phyloP scores from a whole-genome alignment of 2,329 filamentous ascomycete genomes.

The Colletotrichum nymphaeae region DNA sequence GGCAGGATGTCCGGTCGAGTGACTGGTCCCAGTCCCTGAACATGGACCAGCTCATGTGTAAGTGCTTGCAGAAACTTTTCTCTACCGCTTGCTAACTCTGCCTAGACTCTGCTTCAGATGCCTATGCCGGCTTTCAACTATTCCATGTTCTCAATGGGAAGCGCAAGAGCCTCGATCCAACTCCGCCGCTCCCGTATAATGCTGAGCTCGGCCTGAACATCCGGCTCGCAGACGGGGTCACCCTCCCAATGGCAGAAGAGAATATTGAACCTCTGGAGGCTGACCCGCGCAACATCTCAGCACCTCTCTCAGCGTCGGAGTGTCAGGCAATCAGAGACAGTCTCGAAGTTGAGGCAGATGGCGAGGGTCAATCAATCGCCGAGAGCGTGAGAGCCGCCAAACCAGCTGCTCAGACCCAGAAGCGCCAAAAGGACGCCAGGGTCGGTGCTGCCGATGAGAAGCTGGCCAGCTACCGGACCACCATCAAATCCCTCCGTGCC shows the following conservation, averaged over 20 bases:
- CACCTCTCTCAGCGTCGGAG: background rate
- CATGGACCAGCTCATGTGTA: constrained; percentile 76
- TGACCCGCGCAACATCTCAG: constrained; percentile 37
- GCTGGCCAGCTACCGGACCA: constrained; percentile 49
- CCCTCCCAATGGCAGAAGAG: constrained; percentile 43
- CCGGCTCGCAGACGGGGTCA: constrained; percentile 58
- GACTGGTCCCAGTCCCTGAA: constrained; percentile 77
- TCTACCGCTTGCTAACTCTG: constrained; percentile 39
- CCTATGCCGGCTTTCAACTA: constrained; percentile 82
- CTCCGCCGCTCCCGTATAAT: constrained; percentile 76
- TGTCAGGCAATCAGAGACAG: constrained; percentile 34
- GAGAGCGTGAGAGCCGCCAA: constrained; percentile 27
- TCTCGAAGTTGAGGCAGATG: constrained; percentile 41
- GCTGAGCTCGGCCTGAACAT: constrained; percentile 77
- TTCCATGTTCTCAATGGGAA: constrained; percentile 78
- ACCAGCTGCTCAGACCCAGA: constrained; percentile 16
- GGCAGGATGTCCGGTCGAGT: constrained; percentile 73
- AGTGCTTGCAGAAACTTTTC: constrained; percentile 46
- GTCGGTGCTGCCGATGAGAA: constrained; percentile 56
- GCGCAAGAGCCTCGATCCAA: constrained; percentile 73
- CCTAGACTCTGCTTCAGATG: constrained; percentile 82
- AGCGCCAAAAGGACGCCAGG: constrained; percentile 50
- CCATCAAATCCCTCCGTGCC: constrained; percentile 40
- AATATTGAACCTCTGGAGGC: constrained; percentile 46
- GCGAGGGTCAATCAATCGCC: constrained; percentile 26